Evolutionary conservation across 1,284 basidiomycete species (phyloP), one percentile per base, ranked within the genome.

Genomic region (Hemileia vastatrix): DNA sequence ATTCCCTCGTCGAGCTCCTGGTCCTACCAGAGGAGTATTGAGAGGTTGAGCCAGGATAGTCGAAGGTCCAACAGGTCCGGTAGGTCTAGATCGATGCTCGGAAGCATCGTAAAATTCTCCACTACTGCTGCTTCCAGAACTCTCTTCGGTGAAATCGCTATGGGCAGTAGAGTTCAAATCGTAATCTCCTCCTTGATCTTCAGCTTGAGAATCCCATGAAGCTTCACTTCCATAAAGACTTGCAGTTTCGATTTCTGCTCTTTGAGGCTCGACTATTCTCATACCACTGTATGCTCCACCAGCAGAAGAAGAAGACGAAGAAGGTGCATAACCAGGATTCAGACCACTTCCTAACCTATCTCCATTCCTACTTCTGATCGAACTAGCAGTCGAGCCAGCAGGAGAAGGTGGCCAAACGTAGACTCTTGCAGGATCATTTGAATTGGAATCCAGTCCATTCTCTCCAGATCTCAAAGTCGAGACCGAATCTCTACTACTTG

Each of bases 361-460:
- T 40, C 36, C 36, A 15, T 40, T 40, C 36, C 36, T 40, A 40
- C 36, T 40, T 40, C 36, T 40, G 36, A 40, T 40, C 36, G 36
- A 40, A 15, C 36, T 40, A 15, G 36, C 36, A 15, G 36, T 40
- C 1, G 69, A 70, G 8, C 63, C 64, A 4, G 69, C 67, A 2
- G 70, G 70, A 21, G 68, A 70, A 1, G 70, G 70, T 2, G 70
- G 70, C 44, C 70, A 71, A 36, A 71, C 69, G 53, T 70, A 70
- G 59, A 71, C 69, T 40, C 36, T 40, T 9, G 36, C 36, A 15
- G 36, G 36, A 40, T 40, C 36, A 11, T 40, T 9, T 9, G 8
- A 15, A 40, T 40, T 15, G 9, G 36, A 40, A 15, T 40, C 15
- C 36, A 15, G 15, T 40, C 36, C 36, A 40, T 40, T 40, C 36